These are phyloP conservation scores for Microbotryum saponariae DNA, from an alignment of 1,284 basidiomycete genomes.

Conservation along the genomic window DNA sequence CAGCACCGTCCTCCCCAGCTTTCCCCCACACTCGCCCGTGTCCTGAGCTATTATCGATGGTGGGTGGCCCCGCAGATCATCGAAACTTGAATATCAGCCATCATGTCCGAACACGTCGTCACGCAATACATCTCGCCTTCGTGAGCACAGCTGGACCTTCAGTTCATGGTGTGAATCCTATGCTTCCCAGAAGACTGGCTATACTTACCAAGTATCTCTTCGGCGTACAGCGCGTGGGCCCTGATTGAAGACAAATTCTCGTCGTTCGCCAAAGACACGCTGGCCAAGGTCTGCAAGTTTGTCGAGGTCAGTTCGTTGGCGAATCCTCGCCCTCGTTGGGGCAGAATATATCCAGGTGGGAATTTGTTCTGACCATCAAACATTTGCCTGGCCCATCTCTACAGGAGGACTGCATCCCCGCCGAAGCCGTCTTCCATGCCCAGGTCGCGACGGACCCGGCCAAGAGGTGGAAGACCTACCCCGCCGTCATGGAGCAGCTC, in stretches of 20 bases:
- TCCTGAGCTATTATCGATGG: too few species aligned
- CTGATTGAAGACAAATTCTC: conserved; percentile 54
- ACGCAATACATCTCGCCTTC: conserved; percentile 24
- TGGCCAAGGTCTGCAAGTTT: conserved; percentile 75
- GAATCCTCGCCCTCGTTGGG: neutral
- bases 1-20: too few species aligned
- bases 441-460: conserved; percentile 72
- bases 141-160: conserved; percentile 4
- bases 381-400: neutral
- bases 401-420: conserved; percentile 80
- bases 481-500: conserved; percentile 72
- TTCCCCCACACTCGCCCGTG: too few species aligned
- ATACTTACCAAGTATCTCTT: neutral
- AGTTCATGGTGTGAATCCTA: neutral
- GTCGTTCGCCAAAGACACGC: conserved; percentile 72
- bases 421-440: conserved; percentile 65
- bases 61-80: neutral
- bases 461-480: conserved; percentile 74
- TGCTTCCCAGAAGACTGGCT: neutral
- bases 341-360: neutral
- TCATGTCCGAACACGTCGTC: conserved; percentile 19
- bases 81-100: neutral
- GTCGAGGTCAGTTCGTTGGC: conserved; percentile 55
- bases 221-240: conserved; percentile 37
- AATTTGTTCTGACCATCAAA: neutral